phyloP scores from a whole-genome alignment of 306 rosid species.

The Sophora flavescens region DNA sequence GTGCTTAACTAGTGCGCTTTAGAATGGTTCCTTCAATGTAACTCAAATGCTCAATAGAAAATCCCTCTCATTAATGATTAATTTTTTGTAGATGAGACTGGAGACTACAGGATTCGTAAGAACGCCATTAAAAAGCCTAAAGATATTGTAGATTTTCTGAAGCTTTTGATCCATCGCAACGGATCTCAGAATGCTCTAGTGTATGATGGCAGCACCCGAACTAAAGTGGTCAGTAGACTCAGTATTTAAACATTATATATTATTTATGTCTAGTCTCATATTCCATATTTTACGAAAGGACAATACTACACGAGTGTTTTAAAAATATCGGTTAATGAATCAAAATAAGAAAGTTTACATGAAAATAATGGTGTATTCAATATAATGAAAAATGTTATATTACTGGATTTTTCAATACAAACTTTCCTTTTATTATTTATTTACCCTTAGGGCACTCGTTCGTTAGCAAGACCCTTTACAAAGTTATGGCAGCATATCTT shows the following conservation, averaged over 20 bases:
- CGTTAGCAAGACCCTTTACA: too few species aligned
- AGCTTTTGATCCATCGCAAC: conserved; percentile 10
- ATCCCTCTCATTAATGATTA: neutral
- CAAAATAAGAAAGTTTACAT: too few species aligned
- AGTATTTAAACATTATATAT: neutral
- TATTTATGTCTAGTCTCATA: neutral
- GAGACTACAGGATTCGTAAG: conserved; percentile 26
- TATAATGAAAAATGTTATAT: too few species aligned
- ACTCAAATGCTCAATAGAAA: neutral
- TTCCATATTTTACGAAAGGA: too few species aligned
- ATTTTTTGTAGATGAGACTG: neutral
- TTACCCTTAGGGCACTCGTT: too few species aligned
- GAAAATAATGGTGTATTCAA: too few species aligned
- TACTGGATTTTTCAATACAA: too few species aligned
- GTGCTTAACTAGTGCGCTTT: neutral
- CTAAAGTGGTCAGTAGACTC: neutral
- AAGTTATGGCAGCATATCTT: too few species aligned
- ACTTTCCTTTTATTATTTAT: too few species aligned
- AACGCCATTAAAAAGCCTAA: conserved; percentile 2
- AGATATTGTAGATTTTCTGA: conserved; percentile 34
- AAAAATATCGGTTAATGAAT: too few species aligned
- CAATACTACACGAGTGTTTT: too few species aligned
- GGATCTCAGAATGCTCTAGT: neutral
- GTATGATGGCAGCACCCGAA: conserved; percentile 22
- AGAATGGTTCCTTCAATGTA: neutral